Evolutionary conservation across 2,329 filamentous ascomycete species (phyloP).

Genomic region (Colletotrichum orbiculare): DNA sequence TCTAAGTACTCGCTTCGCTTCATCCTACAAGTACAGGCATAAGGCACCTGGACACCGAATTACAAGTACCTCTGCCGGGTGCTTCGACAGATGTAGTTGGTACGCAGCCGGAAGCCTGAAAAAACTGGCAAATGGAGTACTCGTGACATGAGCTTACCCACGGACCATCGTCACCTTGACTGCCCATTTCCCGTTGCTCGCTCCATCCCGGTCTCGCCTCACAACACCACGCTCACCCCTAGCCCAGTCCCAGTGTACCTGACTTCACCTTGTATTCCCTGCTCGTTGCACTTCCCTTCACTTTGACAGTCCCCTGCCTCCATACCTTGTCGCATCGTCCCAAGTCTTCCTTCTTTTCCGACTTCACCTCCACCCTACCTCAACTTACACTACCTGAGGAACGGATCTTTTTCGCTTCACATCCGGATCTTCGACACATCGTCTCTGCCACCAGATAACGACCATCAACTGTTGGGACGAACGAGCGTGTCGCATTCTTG

Average conservation of each 20-base stretch:
- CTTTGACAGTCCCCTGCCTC: background rate
- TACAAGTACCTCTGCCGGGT: too few relatives aligned
- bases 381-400: background rate
- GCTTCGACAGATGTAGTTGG: too few relatives aligned
- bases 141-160: background rate
- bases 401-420: background rate
- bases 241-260: background rate
- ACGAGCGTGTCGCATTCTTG: constrained; percentile 2
- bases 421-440: constrained; percentile 1
- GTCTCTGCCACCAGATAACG: background rate
- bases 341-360: constrained; percentile 11
- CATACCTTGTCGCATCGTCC: constrained; percentile 7
- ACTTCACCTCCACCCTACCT: background rate
- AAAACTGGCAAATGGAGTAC: too few relatives aligned
- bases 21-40: too few relatives aligned
- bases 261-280: background rate
- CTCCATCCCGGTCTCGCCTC: constrained; percentile 4
- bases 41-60: too few relatives aligned
- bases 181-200: constrained; percentile 29
- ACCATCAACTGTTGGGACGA: constrained; percentile 2
- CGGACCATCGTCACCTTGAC: constrained; percentile 8
- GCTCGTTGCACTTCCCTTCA: constrained; percentile 2
- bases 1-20: too few relatives aligned
- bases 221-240: background rate
- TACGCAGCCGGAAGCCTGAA: too few relatives aligned